Conservation (phyloP, 179 eudicot species). For the Spergularia azorica region DNA sequence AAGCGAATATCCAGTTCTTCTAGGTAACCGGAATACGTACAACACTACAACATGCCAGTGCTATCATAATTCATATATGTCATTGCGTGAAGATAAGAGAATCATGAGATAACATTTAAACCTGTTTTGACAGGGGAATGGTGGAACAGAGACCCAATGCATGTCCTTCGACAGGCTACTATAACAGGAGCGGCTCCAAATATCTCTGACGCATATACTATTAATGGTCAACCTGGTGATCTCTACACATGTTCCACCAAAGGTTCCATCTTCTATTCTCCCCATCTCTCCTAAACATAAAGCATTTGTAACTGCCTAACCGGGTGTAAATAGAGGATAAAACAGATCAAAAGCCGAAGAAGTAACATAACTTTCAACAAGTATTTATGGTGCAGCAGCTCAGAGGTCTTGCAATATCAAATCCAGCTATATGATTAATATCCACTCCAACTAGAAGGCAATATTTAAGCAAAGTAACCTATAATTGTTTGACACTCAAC, state of each 20-base stretch:
- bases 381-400: slow-evolving; percentile 1
- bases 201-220: slow-evolving; percentile 80
- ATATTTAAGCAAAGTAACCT: not conserved
- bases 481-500: not conserved
- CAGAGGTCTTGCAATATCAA: too few relatives aligned
- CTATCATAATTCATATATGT: not conserved
- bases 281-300: not conserved
- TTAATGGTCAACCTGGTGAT: slow-evolving; percentile 91
- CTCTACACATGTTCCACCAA: slow-evolving; percentile 67
- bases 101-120: not conserved
- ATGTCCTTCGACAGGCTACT: slow-evolving; percentile 53
- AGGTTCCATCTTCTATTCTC: slow-evolving; percentile 42
- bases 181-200: slow-evolving; percentile 81
- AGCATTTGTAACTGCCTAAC: too few relatives aligned
- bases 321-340: not conserved
- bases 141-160: slow-evolving; percentile 81
- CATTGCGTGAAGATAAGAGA: not conserved
- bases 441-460: not conserved
- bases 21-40: slow-evolving; percentile 27
- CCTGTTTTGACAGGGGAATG: slow-evolving; percentile 69
- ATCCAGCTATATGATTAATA: not conserved
- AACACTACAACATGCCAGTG: not conserved
- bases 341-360: not conserved
- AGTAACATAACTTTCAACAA: not conserved
- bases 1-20: slow-evolving; percentile 42